Evolutionary conservation across 192 early-diverging fungal genomes (phyloP).

Genomic region (Gamsiella multidivaricata): DNA sequence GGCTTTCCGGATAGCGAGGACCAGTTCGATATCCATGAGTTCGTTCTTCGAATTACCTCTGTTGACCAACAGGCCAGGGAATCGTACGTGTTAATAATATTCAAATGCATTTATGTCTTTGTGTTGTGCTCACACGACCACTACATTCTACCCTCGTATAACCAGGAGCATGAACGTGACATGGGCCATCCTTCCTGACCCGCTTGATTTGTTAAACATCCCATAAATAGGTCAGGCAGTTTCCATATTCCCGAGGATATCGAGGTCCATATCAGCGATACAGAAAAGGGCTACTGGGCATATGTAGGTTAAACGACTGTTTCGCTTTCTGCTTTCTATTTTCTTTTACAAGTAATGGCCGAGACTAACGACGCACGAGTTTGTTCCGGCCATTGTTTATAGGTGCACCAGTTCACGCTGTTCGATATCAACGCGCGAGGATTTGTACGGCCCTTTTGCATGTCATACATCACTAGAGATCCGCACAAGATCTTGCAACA

Average conservation of each 20-base stretch:
- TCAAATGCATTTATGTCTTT: background rate
- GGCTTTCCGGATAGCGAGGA: conserved; percentile 15
- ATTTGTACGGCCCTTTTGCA: conserved; percentile 61
- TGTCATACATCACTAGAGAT: conserved; percentile 62
- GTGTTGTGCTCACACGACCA: background rate
- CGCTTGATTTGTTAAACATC: conserved; percentile 1
- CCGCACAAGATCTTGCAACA: conserved; percentile 58
- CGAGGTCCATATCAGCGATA: conserved; percentile 61
- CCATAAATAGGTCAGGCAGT: conserved; percentile 36
- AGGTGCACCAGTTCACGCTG: conserved; percentile 64
- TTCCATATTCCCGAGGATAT: conserved; percentile 66
- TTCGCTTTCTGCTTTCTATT: no score
- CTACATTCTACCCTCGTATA: background rate
- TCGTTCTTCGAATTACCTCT: conserved; percentile 61
- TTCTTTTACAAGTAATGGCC: no score
- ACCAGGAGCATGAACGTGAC: background rate
- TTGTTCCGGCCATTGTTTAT: background rate
- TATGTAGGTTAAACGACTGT: conserved; percentile 64
- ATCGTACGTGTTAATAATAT: conserved; percentile 19
- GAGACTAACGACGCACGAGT: no score
- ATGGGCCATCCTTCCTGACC: no score
- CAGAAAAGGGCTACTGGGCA: conserved; percentile 60
- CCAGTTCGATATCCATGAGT: conserved; percentile 60
- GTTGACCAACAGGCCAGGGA: conserved; percentile 54
- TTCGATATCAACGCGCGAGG: conserved; percentile 67